phyloP scores from a whole-genome alignment of 345 rosid genomes.

The Excoecaria cochinchinensis region DNA sequence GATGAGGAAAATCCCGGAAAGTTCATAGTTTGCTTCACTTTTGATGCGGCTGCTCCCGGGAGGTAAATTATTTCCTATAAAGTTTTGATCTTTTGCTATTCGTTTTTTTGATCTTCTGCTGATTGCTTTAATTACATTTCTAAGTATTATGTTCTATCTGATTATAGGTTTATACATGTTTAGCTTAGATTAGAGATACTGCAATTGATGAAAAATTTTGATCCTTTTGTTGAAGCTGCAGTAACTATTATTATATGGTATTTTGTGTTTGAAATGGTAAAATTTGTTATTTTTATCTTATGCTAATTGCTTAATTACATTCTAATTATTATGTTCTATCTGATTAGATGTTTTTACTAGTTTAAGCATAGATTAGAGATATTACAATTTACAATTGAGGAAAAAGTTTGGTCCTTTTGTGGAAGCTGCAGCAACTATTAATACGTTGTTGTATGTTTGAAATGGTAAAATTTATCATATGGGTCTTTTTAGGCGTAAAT shows the following conservation, averaged over 20 bases:
- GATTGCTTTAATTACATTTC: not conserved
- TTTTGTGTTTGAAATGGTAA: not conserved
- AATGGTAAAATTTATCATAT: not conserved
- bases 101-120: not conserved
- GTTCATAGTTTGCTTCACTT: slow-evolving; percentile 71
- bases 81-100: too few relatives aligned
- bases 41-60: slow-evolving; percentile 83
- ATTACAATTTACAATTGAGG: not conserved
- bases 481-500: not conserved
- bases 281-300: not conserved
- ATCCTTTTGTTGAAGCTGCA: not conserved
- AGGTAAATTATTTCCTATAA: slow-evolving; percentile 38
- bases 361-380: not conserved
- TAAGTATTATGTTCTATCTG: not conserved
- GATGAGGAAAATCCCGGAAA: slow-evolving; percentile 62
- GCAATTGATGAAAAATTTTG: not conserved
- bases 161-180: not conserved
- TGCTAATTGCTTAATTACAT: not conserved
- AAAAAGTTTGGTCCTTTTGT: not conserved
- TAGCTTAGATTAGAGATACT: not conserved
- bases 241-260: not conserved
- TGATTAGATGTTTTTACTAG: not conserved
- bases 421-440: too few relatives aligned
- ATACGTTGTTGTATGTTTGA: not conserved
- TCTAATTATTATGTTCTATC: not conserved